These are phyloP conservation scores for Mycena citricolor DNA, from an alignment of 1,284 basidiomycete species.

Conservation along the genomic window DNA sequence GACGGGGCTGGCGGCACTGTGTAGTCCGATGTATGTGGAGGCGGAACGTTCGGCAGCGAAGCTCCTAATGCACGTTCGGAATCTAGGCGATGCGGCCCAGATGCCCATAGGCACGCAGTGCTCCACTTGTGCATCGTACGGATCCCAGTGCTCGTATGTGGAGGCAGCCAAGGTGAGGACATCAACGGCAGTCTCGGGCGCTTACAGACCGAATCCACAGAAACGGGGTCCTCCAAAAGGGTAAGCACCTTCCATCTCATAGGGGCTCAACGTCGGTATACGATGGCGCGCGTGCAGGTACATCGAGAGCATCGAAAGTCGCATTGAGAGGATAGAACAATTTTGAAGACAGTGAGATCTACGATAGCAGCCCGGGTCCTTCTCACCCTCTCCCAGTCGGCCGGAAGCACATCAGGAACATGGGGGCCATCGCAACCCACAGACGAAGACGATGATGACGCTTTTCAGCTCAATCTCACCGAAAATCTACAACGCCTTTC, in stretches of 20 bases:
- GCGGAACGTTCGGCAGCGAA: too few species aligned
- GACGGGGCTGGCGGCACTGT: too few species aligned
- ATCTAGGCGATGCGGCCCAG: slow-evolving; percentile 20
- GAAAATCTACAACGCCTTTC: slow-evolving; percentile 34
- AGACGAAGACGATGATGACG: slow-evolving; percentile 14
- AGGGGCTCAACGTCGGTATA: slow-evolving; percentile 31
- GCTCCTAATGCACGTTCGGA: too few species aligned
- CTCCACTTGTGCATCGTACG: slow-evolving; percentile 76
- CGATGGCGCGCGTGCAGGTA: slow-evolving; percentile 45
- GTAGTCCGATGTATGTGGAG: too few species aligned
- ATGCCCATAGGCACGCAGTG: slow-evolving; percentile 52
- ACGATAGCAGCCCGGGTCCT: neutral
- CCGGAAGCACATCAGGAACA: neutral
- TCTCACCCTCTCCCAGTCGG: neutral
- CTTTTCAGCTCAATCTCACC: slow-evolving; percentile 8
- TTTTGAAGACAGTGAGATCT: slow-evolving; percentile 50
- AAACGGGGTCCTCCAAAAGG: slow-evolving; percentile 70
- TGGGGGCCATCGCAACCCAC: too few species aligned
- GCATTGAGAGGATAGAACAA: slow-evolving; percentile 70
- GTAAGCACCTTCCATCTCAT: slow-evolving; percentile 29
- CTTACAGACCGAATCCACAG: too few species aligned
- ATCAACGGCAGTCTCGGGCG: too few species aligned
- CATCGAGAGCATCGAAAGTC: slow-evolving; percentile 70
- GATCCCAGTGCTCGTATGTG: slow-evolving; percentile 76
- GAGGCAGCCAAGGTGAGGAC: slow-evolving; percentile 69